These are phyloP conservation scores for Mycena latifolia DNA, from an alignment of 768 basidiomycete species.

Conservation along the genomic window DNA sequence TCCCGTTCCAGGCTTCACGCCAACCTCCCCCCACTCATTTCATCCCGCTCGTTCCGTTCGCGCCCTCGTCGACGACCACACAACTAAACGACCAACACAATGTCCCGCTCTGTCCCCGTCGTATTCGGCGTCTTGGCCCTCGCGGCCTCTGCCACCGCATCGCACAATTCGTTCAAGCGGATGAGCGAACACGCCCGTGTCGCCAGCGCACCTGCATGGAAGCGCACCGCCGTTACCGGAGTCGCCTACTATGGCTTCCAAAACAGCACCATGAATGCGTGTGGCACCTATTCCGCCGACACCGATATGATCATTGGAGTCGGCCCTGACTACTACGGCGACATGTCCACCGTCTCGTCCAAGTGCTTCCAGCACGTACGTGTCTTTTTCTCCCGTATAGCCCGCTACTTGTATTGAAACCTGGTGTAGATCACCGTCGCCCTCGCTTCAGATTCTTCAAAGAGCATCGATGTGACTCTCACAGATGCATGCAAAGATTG, in stretches of 20 bases:
- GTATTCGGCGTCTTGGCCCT: conserved; percentile 33
- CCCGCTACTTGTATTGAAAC: background rate
- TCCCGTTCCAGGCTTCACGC: conserved; percentile 10
- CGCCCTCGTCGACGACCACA: conserved; percentile 8
- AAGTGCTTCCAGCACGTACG: conserved; percentile 35
- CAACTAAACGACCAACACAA: conserved; percentile 24
- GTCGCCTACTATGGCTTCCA: conserved; percentile 37
- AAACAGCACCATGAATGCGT: conserved; percentile 35
- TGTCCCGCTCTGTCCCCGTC: conserved; percentile 25
- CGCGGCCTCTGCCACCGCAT: conserved; percentile 31
- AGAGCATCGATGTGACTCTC: conserved; percentile 35
- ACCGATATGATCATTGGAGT: conserved; percentile 37
- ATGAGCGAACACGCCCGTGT: conserved; percentile 25
- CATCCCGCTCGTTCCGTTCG: conserved; percentile 22
- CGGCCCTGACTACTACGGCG: conserved; percentile 32
- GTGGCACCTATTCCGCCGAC: conserved; percentile 33
- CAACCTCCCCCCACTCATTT: conserved; percentile 29
- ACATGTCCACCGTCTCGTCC: conserved; percentile 27
- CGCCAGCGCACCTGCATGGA: conserved; percentile 7
- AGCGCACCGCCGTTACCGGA: conserved; percentile 27
- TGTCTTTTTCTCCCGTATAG: background rate
- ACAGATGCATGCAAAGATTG: conserved; percentile 34
- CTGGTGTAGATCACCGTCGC: conserved; percentile 35
- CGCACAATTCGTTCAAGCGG: conserved; percentile 25
- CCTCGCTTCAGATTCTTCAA: conserved; percentile 31